Percentiles rank a stretch among this genome's conserved stretches.
phyloP scores from a whole-genome alignment of 1,284 basidiomycete species.

The Trichosporon coremiiforme region DNA sequence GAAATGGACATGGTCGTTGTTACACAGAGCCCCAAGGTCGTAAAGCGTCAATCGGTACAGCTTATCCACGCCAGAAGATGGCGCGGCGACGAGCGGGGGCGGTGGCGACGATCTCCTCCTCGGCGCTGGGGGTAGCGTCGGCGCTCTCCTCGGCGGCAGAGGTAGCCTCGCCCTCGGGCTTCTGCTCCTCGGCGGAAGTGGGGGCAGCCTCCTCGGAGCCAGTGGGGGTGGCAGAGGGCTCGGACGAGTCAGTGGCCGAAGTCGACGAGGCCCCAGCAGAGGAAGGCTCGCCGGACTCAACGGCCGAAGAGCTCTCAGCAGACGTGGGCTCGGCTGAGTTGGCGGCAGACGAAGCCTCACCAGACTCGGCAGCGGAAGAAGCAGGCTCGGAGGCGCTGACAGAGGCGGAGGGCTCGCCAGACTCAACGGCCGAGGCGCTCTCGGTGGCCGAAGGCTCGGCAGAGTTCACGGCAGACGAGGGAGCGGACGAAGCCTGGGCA shows the following conservation, averaged over 20 bases:
- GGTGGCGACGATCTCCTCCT: slow-evolving; percentile 12
- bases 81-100: slow-evolving; percentile 23
- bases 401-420: neutral
- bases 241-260: neutral
- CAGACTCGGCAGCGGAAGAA: slow-evolving; percentile 6
- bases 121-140: neutral
- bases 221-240: neutral
- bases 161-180: neutral
- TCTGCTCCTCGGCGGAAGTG: neutral
- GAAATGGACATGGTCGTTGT: neutral
- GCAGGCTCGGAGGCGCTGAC: neutral
- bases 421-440: slow-evolving; percentile 4
- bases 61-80: slow-evolving; percentile 28
- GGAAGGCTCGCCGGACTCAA: neutral
- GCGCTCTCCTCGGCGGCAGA: neutral
- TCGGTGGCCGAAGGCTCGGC: slow-evolving; percentile 9
- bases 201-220: neutral
- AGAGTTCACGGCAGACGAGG: slow-evolving; percentile 7
- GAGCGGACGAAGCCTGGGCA: neutral
- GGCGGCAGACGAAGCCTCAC: neutral
- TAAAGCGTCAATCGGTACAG: neutral
- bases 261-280: neutral
- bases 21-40: neutral
- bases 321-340: slow-evolving; percentile 4
- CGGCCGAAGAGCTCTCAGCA: neutral